Conservation (phyloP, 2,329 filamentous ascomycete species). For the Macroventuria anomochaeta region DNA sequence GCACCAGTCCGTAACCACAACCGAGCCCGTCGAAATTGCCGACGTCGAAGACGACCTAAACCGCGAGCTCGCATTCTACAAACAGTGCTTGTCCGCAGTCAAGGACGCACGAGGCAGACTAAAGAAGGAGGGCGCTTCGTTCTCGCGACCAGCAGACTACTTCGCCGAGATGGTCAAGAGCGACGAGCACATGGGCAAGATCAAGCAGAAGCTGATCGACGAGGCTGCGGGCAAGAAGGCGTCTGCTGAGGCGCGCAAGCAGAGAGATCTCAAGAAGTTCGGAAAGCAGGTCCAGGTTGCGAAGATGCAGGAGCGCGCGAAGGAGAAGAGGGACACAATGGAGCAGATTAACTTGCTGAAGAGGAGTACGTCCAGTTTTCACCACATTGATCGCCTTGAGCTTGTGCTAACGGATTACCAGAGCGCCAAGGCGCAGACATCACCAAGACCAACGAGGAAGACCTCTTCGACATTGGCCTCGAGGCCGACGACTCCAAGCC, state of each 20-base stretch:
- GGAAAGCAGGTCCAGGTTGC: constrained; percentile 97
- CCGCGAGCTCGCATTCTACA: constrained; percentile 92
- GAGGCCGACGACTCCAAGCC: constrained; percentile 59
- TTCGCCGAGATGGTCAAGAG: constrained; percentile 99
- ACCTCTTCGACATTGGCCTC: constrained; percentile 86
- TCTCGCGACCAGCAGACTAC: constrained; percentile 90
- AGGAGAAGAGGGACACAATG: constrained; percentile 88
- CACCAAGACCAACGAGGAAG: constrained; percentile 74
- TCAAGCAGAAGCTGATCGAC: constrained; percentile 91
- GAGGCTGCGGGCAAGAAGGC: constrained; percentile 93
- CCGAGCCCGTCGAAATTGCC: constrained; percentile 72
- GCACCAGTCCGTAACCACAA: constrained; percentile 77
- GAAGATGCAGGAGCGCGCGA: constrained; percentile 91
- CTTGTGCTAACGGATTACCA: constrained; percentile 51
- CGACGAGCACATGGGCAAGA: constrained; percentile 97
- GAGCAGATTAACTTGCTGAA: constrained; percentile 96
- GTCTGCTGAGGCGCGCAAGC: constrained; percentile 84
- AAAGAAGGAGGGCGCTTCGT: constrained; percentile 81
- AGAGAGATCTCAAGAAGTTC: constrained; percentile 97
- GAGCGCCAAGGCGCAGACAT: constrained; percentile 79
- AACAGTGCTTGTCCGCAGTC: constrained; percentile 82
- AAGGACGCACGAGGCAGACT: constrained; percentile 75
- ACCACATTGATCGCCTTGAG: neutral
- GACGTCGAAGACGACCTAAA: constrained; percentile 91
- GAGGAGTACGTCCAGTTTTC: constrained; percentile 83